Conservation (phyloP, 1,139 yeast species). For the Hemisphaericaspora subhashii region DNA sequence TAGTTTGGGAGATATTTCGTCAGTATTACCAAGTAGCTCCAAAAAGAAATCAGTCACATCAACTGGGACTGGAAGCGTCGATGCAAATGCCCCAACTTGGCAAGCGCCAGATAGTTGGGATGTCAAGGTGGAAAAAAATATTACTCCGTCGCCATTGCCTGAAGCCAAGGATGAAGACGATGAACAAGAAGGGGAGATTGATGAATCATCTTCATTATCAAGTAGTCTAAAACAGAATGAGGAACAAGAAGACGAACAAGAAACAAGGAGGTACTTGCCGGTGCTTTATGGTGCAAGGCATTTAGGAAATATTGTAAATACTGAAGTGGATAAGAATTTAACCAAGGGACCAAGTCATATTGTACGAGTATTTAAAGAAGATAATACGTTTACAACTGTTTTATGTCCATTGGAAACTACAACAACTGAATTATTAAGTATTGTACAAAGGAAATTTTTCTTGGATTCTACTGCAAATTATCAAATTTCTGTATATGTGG, state of each 20-base stretch:
- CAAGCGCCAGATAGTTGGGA: conserved; percentile 83
- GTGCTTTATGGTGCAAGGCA: conserved; percentile 39
- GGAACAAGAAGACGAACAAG: conserved; percentile 7
- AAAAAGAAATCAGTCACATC: conserved; percentile 2
- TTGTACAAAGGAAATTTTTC: conserved; percentile 75
- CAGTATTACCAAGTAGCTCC: conserved; percentile 2
- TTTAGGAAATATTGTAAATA: conserved; percentile 24
- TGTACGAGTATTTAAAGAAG: conserved; percentile 73
- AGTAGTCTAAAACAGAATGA: not conserved
- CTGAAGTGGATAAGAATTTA: conserved; percentile 15
- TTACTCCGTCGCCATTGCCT: not conserved
- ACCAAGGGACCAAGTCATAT: conserved; percentile 45
- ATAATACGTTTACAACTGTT: conserved; percentile 80
- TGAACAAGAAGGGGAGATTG: not conserved
- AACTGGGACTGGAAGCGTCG: conserved; percentile 1
- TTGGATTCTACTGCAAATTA: conserved; percentile 68
- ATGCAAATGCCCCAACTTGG: conserved; percentile 36
- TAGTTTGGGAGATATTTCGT: conserved; percentile 1
- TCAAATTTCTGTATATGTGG: conserved; percentile 77
- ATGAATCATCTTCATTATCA: not conserved
- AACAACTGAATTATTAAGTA: conserved; percentile 68
- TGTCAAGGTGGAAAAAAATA: conserved; percentile 43
- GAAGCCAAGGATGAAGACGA: conserved; percentile 4
- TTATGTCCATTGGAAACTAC: conserved; percentile 76
- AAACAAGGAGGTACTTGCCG: conserved; percentile 23